Evolutionary conservation across 2,329 filamentous ascomycete genomes (phyloP), one percentile per base, ranked within the genome.

Genomic region (Ustilaginoidea virens): DNA sequence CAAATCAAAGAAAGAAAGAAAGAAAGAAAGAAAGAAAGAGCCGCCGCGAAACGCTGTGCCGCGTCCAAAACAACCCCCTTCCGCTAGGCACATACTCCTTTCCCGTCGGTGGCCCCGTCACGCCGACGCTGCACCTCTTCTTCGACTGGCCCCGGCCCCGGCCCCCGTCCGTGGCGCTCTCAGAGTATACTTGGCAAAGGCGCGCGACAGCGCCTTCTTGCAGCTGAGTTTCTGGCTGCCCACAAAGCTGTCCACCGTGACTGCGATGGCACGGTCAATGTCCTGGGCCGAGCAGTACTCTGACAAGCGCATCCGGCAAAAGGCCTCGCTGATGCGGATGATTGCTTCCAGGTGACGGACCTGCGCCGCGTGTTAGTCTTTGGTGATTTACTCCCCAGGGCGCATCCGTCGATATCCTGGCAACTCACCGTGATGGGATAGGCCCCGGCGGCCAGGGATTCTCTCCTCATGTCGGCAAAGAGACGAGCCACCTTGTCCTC

Each of bases 331-430:
- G 47, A 92, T 92, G 47, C 90, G 82, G 60, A 98, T 92, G 47
- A 96, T 94, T 37, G 87, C 87, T 66, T 98, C 90, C 19, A 98
- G 64, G 60, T 98, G 90, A 62, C 90, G 86, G 39, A 94, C 82
- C 85, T 93, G 10, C 1, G 7, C 7, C n/a, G n/a, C n/a, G n/a
- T n/a, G n/a, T n/a, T n/a, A n/a, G n/a, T n/a, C n/a, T n/a, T n/a
- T n/a, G n/a, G n/a, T n/a, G n/a, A n/a, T n/a, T n/a, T n/a, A n/a
- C n/a, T n/a, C n/a, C n/a, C n/a, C n/a, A n/a, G n/a, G n/a, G n/a
- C n/a, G n/a, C n/a, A n/a, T n/a, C n/a, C n/a, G n/a, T n/a, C n/a
- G n/a, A n/a, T n/a, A n/a, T n/a, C 7, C 19, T 20, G 19, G 19
- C 7, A 17, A 65, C 81, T 60, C 67, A 96, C 90, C 16, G 90